These are phyloP conservation scores for Parathielavia appendiculata DNA, from an alignment of 495 filamentous ascomycete genomes.

Conservation along the genomic window DNA sequence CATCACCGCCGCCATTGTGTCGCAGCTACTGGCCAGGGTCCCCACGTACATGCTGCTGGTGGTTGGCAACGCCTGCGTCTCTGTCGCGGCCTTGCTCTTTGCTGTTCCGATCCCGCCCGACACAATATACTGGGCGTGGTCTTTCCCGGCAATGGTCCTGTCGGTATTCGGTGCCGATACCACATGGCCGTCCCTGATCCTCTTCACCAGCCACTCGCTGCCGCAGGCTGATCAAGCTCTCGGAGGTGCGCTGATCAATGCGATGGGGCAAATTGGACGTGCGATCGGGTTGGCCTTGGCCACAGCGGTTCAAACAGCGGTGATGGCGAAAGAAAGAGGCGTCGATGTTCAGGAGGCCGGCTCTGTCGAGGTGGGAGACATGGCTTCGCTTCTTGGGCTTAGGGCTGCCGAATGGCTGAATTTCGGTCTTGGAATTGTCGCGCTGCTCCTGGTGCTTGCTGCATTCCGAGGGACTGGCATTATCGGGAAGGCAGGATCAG, in stretches of 20 bases:
- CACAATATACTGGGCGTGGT: conserved; percentile 57
- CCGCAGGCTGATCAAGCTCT: conserved; percentile 57
- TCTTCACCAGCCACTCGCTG: conserved; percentile 55
- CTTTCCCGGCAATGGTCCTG: conserved; percentile 53
- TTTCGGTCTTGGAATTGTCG: conserved; percentile 37
- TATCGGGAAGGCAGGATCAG: conserved; percentile 35
- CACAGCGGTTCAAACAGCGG: conserved; percentile 52
- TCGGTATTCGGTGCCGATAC: conserved; percentile 57
- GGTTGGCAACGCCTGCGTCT: conserved; percentile 46
- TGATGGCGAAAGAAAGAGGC: conserved; percentile 42
- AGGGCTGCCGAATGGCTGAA: conserved; percentile 53
- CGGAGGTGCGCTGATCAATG: conserved; percentile 56
- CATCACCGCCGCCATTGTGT: conserved; percentile 46
- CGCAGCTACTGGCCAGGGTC: conserved; percentile 50
- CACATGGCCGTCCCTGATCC: conserved; percentile 52
- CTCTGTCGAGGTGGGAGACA: conserved; percentile 34
- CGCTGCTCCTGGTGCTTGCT: conserved; percentile 35
- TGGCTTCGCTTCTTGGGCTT: conserved; percentile 45
- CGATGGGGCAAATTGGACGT: conserved; percentile 53
- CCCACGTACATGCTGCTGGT: conserved; percentile 50
- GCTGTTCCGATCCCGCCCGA: conserved; percentile 49
- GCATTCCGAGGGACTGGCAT: conserved; percentile 44
- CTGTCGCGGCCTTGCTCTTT: conserved; percentile 50
- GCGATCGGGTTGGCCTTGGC: conserved; percentile 54
- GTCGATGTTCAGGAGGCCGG: conserved; percentile 38